Base-by-base conservation (phyloP, 2,329 filamentous ascomycete genomes). In the Phaeosphaeria sp. region DNA sequence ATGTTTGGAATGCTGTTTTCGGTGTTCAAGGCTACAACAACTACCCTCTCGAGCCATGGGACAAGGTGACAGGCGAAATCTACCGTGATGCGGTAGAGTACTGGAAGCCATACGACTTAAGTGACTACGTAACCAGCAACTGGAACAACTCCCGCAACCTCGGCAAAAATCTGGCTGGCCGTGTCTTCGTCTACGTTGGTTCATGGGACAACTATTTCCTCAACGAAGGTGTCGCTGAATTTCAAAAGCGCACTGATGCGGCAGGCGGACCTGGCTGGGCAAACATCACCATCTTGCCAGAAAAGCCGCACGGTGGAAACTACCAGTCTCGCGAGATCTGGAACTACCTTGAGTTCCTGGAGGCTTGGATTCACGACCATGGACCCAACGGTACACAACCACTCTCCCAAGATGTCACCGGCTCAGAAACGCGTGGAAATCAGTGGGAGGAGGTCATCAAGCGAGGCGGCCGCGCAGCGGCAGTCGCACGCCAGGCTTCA, bases 41-140 rank as follows among this genome's bases (percentile, higher is more conserved):
- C 39, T 78, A 78, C 48, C 76, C 76, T 9, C 71, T 78, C 7
- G 75, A 75, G 58, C 69, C 77, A 0, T 78, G 77, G 77, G 72
- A 78, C 56, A 78, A 78, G 54, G 73, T 77, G 23, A 77, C 75
- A 0, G 76, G 76, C 15, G 74, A 78, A 33, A 75, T 78, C 6
- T 78, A 76, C 46, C 73, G 65, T 0, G 73, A 71, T 17, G 76
- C 75, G 3, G 74, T 78, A 0, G 65, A 73, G 25, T 67, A 67
- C 58, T 78, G 77, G 77, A 77, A 75, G 54, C 68, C 66, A 0
- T 70, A 78, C 36, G 77, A 78, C 56, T 63, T 78, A 3, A 65
- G 67, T 15, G 46, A 74, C 50, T 75, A 75, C 44, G 61, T 79
- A 33, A 66, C 68, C 7, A 62, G 55, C 33, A 76, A 79, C 49